Evolutionary conservation across 148 eudicot genomes (phyloP), one percentile per base, ranked within the genome.

Genomic region (Spergularia marina): DNA sequence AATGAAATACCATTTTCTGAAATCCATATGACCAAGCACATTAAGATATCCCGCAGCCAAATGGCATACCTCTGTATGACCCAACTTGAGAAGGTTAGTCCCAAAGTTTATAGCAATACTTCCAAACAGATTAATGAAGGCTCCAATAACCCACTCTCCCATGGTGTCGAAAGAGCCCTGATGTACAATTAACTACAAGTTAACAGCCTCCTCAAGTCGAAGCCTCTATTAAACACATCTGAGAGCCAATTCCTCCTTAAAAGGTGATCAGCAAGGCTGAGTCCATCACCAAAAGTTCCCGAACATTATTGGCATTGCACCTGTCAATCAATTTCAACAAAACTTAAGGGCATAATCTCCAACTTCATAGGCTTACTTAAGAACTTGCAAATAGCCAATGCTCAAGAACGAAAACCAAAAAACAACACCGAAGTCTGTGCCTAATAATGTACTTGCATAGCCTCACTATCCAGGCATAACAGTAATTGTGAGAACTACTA

Each of bases 91-190:
- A 68, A 94, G 96, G 82, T 94, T 94, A 59, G 98, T 94, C 47
- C 98, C 98, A 81, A 92, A 94, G 79, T 94, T 94, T 73, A 94
- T 94, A 49, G 97, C 94, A 77, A 94, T 87, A 82, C 98, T 94
- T 71, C 98, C 98, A 80, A 87, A 83, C 71, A 94, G 87, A 83
- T 94, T 94, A 74, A 94, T 94, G 80, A 90, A 85, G 53, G 98
- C 98, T 83, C 98, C 98, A 85, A 94, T 84, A 65, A 94, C 86
- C 98, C 98, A 94, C 88, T 92, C 97, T 68, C 98, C 96, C 98
- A 94, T 94, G 77, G 80, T 62, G 75, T 73, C 68, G 16, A 67
- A 79, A 68, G 73, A 79, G 78, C 72, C 77, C 63, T 68, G 55
- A 69, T 41, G 30, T 53, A 41, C 23, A 72, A 20, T 36, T 62